Conservation (phyloP, 371 early-diverging fungal genomes). For the Apophysomyces trapeziformis region DNA sequence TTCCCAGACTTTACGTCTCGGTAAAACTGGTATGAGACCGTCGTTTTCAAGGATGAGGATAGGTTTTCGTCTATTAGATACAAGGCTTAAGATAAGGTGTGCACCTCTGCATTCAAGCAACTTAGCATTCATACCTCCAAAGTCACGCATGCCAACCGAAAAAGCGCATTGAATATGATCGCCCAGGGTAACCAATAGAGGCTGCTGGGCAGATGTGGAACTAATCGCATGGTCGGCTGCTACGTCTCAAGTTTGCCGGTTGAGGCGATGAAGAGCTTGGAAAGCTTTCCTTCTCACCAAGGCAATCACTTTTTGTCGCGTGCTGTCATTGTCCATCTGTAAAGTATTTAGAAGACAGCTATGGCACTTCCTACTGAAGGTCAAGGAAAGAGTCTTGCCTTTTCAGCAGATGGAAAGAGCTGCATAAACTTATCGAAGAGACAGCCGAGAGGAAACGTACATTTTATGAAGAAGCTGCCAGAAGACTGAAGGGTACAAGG, state of each 20-base stretch:
- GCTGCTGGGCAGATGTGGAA: background rate
- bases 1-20: background rate
- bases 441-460: no score
- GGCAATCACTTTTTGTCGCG: background rate
- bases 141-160: conserved; percentile 1
- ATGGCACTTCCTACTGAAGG: background rate
- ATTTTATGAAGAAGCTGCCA: no score
- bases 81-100: background rate
- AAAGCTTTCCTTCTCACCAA: background rate
- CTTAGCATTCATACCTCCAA: background rate
- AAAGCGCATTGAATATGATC: background rate
- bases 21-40: background rate
- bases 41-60: background rate
- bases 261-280: background rate
- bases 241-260: background rate
- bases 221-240: background rate
- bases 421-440: no score
- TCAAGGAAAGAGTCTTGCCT: background rate
- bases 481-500: no score
- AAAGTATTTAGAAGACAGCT: conserved; percentile 8
- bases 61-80: background rate
- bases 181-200: background rate
- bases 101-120: background rate
- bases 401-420: no score
- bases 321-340: background rate